These are phyloP conservation scores for Polytolypa hystricis DNA, from an alignment of 2,329 filamentous ascomycete species.

Conservation along the genomic window DNA sequence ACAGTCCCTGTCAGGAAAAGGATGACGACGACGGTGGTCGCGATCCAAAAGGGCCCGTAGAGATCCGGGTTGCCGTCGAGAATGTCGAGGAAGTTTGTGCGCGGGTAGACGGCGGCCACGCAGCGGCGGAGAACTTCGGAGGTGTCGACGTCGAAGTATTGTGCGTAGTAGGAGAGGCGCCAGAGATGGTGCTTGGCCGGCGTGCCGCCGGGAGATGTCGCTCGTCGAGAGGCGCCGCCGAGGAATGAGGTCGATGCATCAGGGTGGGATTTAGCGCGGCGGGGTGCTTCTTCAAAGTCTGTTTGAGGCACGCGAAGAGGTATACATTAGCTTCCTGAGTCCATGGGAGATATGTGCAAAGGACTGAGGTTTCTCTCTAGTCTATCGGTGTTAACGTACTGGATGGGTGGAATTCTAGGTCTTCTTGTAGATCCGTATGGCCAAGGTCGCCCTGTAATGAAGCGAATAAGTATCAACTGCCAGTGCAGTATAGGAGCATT, in stretches of 20 bases:
- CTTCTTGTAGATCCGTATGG: conserved; percentile 95
- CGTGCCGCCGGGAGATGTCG: conserved; percentile 28
- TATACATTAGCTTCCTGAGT: too few species aligned
- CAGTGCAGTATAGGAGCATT: neutral
- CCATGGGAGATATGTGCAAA: too few species aligned
- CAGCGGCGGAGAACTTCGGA: conserved; percentile 78
- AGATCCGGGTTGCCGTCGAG: conserved; percentile 93
- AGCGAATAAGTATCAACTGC: neutral
- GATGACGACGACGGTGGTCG: conserved; percentile 91
- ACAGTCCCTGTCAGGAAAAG: conserved; percentile 93
- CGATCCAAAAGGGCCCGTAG: conserved; percentile 98
- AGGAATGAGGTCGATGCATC: conserved; percentile 42
- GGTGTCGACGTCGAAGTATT: conserved; percentile 98
- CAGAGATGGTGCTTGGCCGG: conserved; percentile 78
- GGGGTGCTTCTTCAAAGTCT: conserved; percentile 58
- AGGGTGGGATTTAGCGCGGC: conserved; percentile 37
- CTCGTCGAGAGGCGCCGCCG: conserved; percentile 31
- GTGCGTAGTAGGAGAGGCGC: conserved; percentile 85
- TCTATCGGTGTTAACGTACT: conserved; percentile 46
- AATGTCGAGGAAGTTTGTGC: conserved; percentile 91
- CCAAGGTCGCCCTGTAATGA: conserved; percentile 74
- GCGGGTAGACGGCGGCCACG: conserved; percentile 77
- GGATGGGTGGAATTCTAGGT: conserved; percentile 97
- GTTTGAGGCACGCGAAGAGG: too few species aligned
- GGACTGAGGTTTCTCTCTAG: too few species aligned